These are phyloP conservation scores for Fagus crenata DNA, from an alignment of 306 rosid species.

Conservation along the genomic window DNA sequence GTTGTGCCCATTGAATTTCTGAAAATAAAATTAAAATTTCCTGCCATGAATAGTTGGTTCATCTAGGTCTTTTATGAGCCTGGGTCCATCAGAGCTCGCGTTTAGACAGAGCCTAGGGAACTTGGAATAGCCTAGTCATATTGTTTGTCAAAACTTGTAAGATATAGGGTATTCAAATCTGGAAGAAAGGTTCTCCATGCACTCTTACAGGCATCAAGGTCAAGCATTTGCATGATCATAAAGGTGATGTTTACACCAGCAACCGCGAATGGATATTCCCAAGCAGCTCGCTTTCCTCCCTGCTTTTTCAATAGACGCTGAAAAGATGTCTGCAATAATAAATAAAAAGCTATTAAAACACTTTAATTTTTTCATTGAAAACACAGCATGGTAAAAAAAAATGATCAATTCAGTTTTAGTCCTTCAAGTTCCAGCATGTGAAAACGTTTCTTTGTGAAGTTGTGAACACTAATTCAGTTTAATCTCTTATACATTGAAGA, in stretches of 20 bases:
- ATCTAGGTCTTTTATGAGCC: not conserved
- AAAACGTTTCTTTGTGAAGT: not conserved
- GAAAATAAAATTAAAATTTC: not conserved
- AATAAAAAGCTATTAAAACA: conserved; percentile 8
- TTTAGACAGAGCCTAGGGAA: not conserved
- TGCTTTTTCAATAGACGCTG: conserved; percentile 66
- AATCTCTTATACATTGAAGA: not conserved
- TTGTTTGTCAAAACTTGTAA: not conserved
- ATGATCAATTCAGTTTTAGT: not conserved
- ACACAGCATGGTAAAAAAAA: not conserved
- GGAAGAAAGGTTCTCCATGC: not conserved
- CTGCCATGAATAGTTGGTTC: not conserved
- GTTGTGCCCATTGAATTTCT: too few species aligned
- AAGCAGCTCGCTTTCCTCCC: conserved; percentile 70
- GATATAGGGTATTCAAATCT: not conserved
- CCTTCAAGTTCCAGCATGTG: not conserved
- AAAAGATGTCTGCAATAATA: conserved; percentile 56
- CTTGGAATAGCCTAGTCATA: not conserved
- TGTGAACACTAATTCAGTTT: not conserved
- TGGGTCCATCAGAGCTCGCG: not conserved
- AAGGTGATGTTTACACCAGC: conserved; percentile 90
- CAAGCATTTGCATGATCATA: conserved; percentile 92
- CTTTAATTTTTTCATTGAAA: not conserved
- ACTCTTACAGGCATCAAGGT: conserved; percentile 68
- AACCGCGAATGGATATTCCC: conserved; percentile 87